phyloP scores from a whole-genome alignment of 495 filamentous ascomycete species.

The Trichoderma asperelloides region DNA sequence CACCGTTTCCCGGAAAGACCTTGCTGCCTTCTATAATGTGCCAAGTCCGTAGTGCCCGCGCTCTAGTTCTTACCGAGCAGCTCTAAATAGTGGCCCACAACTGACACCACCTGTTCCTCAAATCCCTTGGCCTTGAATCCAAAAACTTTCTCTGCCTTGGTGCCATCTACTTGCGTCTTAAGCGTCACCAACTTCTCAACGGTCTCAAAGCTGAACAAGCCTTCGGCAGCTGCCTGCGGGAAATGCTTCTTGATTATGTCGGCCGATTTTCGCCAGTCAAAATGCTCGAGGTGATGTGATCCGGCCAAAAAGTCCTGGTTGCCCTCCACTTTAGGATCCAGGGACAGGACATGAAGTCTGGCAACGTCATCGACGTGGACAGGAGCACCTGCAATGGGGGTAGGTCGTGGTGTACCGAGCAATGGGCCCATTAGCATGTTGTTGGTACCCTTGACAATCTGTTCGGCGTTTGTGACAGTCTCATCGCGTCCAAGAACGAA shows the following conservation, averaged over 20 bases:
- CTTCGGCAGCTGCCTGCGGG: conserved; percentile 24
- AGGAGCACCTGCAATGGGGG: conserved; percentile 14
- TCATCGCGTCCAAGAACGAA: conserved; percentile 15
- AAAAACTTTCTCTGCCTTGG: conserved; percentile 32
- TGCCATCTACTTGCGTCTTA: conserved; percentile 18
- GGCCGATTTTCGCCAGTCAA: conserved; percentile 29
- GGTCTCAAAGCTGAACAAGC: conserved; percentile 21
- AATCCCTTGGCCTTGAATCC: conserved; percentile 33
- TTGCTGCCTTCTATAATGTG: too few species aligned
- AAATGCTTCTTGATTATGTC: conserved; percentile 26
- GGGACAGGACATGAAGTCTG: conserved; percentile 9
- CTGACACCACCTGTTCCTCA: conserved; percentile 35
- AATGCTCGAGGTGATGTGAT: background rate
- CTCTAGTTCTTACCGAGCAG: conserved; percentile 11
- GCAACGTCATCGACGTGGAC: conserved; percentile 16
- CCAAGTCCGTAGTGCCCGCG: background rate
- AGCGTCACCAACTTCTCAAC: background rate
- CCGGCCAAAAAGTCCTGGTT: conserved; percentile 21
- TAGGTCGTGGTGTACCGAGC: conserved; percentile 2
- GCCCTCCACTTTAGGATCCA: conserved; percentile 18
- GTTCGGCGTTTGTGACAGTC: background rate
- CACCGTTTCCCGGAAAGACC: background rate
- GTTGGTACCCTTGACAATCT: conserved; percentile 12
- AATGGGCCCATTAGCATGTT: conserved; percentile 11
- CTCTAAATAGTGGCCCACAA: conserved; percentile 32